Evolutionary conservation across 495 filamentous ascomycete species (phyloP), one percentile per base, ranked within the genome.

Genomic region (Lasiosphaeriaceae sp.): DNA sequence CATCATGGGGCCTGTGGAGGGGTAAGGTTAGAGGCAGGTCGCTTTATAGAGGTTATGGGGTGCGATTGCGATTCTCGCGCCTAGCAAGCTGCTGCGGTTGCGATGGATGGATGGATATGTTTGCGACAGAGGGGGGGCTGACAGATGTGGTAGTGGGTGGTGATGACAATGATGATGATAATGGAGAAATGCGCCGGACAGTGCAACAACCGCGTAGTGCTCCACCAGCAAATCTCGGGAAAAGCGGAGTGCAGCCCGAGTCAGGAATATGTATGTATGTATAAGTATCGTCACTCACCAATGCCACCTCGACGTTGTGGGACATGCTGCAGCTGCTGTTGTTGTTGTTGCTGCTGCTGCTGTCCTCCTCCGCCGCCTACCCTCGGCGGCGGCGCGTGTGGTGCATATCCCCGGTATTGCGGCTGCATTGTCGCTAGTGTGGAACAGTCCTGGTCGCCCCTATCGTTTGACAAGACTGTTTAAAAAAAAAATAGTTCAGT

Each of bases 241-340:
- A 57, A 52, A 56, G 54, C 52, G 55, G 45, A 48, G 47, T 44
- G 37, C 16, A 24, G n/a, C n/a, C 11, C 22, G 45, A 24, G 20
- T 47, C 45, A 23, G 45, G 45, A 31, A 31, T 2, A 50, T 16
- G 11, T 20, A 52, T 21, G 29, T 12, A 11, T 2, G 24, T 50
- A 59, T 37, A 35, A 52, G 39, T 5, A 43, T 54, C 19, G 24
- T 11, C 43, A 74, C 74, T 62, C 72, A 80, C 77, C 77, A 66
- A 80, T 80, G 59, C 77, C 74, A 60, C 76, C 70, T 57, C 70
- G 72, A 49, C 71, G 68, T 63, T 76, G 76, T 64, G 70, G 70
- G 52, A 71, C 70, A 55, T 67, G 57, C 35, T 66, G 66, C 12
- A 61, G 63, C 65, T 45, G 47, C 55, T 59, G 62, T 59, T 67